phyloP scores from a whole-genome alignment of 176 grass and related monocot genomes.

The Bromus sterilis region DNA sequence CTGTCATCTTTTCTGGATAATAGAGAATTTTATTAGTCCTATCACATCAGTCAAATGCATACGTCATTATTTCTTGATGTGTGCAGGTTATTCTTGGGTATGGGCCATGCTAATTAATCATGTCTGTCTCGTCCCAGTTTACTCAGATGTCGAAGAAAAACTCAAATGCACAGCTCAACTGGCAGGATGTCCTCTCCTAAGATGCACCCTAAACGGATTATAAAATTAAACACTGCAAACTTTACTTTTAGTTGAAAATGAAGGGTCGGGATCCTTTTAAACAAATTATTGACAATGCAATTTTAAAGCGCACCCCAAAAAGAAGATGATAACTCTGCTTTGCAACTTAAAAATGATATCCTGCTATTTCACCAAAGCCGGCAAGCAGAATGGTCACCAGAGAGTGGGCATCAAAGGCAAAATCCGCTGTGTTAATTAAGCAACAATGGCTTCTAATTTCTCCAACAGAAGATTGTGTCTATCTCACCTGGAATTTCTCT shows the following conservation, averaged over 20 bases:
- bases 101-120: background rate
- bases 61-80: background rate
- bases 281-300: background rate
- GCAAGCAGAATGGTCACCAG: background rate
- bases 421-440: slow-evolving; percentile 4
- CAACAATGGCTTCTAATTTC: slow-evolving; percentile 18
- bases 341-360: slow-evolving; percentile 41
- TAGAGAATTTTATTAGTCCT: background rate
- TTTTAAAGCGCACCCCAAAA: background rate
- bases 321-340: slow-evolving; percentile 30
- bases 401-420: background rate
- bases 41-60: background rate
- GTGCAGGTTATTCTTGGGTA: background rate
- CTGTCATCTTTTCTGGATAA: background rate
- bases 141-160: background rate
- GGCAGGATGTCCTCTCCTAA: background rate
- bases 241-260: slow-evolving; percentile 24
- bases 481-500: background rate
- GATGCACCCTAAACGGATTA: background rate
- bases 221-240: background rate
- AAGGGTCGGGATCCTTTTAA: background rate
- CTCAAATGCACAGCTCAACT: slow-evolving; percentile 1
- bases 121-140: background rate
- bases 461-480: background rate
- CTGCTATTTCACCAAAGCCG: slow-evolving; percentile 14